A percentile compares a stretch with the other conserved stretches of the same genome.
Evolutionary conservation across 768 basidiomycete species (phyloP).

Genomic region (Tulasnella sp.): DNA sequence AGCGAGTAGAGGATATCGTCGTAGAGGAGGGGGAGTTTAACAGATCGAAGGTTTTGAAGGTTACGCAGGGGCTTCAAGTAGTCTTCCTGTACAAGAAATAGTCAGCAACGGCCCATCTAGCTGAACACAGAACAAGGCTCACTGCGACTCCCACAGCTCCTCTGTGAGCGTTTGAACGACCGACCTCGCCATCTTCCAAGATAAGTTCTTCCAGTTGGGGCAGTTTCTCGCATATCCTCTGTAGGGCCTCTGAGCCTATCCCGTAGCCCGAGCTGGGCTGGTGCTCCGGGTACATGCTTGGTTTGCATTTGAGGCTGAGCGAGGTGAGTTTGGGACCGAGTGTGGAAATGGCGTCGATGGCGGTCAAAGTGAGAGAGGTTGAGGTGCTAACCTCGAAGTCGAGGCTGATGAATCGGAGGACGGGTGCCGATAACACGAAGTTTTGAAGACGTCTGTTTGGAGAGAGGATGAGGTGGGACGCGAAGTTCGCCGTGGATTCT

Average conservation of each 20-base stretch:
- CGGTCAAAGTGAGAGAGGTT: neutral
- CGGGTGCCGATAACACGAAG: neutral
- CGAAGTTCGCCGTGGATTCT: neutral
- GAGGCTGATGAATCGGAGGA: neutral
- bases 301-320: constrained; percentile 6
- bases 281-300: neutral
- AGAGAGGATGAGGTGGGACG: neutral
- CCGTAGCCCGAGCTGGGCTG: neutral
- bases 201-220: neutral
- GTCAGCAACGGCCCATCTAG: neutral
- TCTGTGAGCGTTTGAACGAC: neutral
- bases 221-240: neutral
- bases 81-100: neutral
- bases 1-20: neutral
- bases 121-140: neutral
- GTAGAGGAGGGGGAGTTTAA: neutral
- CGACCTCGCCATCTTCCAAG: constrained; percentile 4
- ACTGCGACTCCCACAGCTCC: neutral
- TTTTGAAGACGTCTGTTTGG: neutral
- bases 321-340: neutral
- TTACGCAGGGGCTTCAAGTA: neutral
- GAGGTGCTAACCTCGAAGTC: neutral
- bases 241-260: neutral
- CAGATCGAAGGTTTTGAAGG: neutral
- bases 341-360: neutral